Evolutionary conservation across 1,139 yeast species (phyloP).

Genomic region (Schwanniomyces etchellsii): DNA sequence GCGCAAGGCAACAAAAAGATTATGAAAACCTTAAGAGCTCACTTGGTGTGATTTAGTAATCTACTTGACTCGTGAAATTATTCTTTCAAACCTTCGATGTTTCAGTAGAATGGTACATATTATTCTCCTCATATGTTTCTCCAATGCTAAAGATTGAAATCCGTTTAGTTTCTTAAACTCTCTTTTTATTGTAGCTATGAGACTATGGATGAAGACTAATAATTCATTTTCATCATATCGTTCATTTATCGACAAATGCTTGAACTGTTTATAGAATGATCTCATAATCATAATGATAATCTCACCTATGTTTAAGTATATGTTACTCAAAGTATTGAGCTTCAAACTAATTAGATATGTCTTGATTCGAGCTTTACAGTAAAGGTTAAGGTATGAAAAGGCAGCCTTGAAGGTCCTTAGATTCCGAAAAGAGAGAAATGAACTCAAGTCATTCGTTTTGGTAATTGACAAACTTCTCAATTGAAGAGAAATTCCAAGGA

Average conservation of each 20-base stretch:
- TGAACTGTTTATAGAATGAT: too few species aligned
- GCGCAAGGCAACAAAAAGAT: conserved; percentile 62
- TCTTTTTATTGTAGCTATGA: not conserved
- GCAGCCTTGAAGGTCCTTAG: conserved; percentile 14
- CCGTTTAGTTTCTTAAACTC: too few species aligned
- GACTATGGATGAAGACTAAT: too few species aligned
- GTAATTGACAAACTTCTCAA: not conserved
- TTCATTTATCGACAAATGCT: too few species aligned
- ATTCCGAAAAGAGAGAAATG: too few species aligned
- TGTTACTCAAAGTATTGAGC: conserved; percentile 6
- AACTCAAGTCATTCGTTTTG: not conserved
- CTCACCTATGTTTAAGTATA: conserved; percentile 8
- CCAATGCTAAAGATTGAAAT: too few species aligned
- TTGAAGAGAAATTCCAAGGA: conserved; percentile 26
- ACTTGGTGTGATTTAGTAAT: conserved; percentile 23
- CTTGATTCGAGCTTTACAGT: conserved; percentile 12
- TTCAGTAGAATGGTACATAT: too few species aligned
- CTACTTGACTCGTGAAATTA: not conserved
- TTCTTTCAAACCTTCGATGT: conserved; percentile 1
- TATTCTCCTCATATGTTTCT: too few species aligned
- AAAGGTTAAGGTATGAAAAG: conserved; percentile 11
- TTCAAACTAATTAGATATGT: conserved; percentile 9
- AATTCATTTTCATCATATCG: too few species aligned
- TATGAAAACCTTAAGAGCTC: conserved; percentile 55
- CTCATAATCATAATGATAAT: not conserved